Evolutionary conservation across 805 yeast species (phyloP).

Genomic region (Tetrapisispora arboricola): DNA sequence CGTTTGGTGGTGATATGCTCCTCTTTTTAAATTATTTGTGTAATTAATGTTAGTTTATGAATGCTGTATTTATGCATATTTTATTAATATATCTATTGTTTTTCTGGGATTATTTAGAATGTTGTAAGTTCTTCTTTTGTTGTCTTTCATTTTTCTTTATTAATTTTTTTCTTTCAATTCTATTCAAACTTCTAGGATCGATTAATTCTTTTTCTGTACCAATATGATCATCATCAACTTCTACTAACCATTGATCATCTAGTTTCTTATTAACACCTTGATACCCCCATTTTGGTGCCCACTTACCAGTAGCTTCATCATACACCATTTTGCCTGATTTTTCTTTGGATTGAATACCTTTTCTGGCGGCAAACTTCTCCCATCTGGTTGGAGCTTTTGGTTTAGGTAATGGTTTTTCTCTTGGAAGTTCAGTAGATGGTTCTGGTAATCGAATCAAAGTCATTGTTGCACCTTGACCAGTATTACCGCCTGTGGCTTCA

Average conservation of each 20-base stretch:
- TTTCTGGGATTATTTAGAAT: background rate
- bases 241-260: slow-evolving; percentile 93
- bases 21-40: too few relatives aligned
- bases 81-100: too few relatives aligned
- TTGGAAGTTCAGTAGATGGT: slow-evolving; percentile 71
- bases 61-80: background rate
- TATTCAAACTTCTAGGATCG: slow-evolving; percentile 75
- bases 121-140: slow-evolving; percentile 61
- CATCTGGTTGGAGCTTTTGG: slow-evolving; percentile 88
- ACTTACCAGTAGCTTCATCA: slow-evolving; percentile 83
- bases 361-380: slow-evolving; percentile 93
- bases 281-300: slow-evolving; percentile 99
- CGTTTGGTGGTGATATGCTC: too few relatives aligned
- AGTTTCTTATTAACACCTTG: slow-evolving; percentile 81
- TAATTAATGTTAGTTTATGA: too few relatives aligned
- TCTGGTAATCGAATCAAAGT: slow-evolving; percentile 79
- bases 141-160: slow-evolving; percentile 62
- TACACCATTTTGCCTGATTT: slow-evolving; percentile 81
- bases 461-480: slow-evolving; percentile 60
- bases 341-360: slow-evolving; percentile 86
- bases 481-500: slow-evolving; percentile 44
- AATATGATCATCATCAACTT: slow-evolving; percentile 67
- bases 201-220: slow-evolving; percentile 53
- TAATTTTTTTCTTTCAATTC: slow-evolving; percentile 76
- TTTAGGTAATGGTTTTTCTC: slow-evolving; percentile 94